These are phyloP conservation scores for Verticillium alfalfae DNA, from an alignment of 2,329 filamentous ascomycete genomes.

Conservation along the genomic window DNA sequence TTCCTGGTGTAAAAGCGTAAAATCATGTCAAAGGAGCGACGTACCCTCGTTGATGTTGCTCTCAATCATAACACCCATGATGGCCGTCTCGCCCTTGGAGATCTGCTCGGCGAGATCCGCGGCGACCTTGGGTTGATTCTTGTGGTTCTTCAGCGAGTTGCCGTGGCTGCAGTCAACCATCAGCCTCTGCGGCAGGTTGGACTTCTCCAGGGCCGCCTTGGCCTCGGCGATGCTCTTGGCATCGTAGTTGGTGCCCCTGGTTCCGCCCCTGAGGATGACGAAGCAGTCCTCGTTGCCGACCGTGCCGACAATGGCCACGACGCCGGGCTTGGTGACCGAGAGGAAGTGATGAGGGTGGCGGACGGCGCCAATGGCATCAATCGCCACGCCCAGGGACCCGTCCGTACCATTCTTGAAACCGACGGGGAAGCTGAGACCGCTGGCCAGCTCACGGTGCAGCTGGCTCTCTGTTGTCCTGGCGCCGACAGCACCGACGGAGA, in stretches of 20 bases:
- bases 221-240: slow-evolving; percentile 76
- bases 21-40: slow-evolving; percentile 12
- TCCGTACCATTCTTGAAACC: slow-evolving; percentile 99
- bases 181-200: slow-evolving; percentile 68
- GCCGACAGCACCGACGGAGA: slow-evolving; percentile 88
- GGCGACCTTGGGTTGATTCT: slow-evolving; percentile 94
- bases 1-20: no score
- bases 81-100: slow-evolving; percentile 71
- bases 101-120: slow-evolving; percentile 79
- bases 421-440: slow-evolving; percentile 91
- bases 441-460: slow-evolving; percentile 89
- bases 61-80: slow-evolving; percentile 99
- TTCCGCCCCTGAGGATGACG: slow-evolving; percentile 89
- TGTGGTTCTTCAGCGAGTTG: slow-evolving; percentile 93
- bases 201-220: slow-evolving; percentile 71
- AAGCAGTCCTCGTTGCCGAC: slow-evolving; percentile 96
- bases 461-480: slow-evolving; percentile 97
- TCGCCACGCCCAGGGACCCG: slow-evolving; percentile 79
- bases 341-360: slow-evolving; percentile 93
- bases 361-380: slow-evolving; percentile 92
- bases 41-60: slow-evolving; percentile 90
- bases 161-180: slow-evolving; percentile 99
- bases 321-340: slow-evolving; percentile 92
- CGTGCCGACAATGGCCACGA: slow-evolving; percentile 91
- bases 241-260: slow-evolving; percentile 91